Evolutionary conservation across 2,329 filamentous ascomycete species (phyloP).

Genomic region (Annulohypoxylon truncatum): DNA sequence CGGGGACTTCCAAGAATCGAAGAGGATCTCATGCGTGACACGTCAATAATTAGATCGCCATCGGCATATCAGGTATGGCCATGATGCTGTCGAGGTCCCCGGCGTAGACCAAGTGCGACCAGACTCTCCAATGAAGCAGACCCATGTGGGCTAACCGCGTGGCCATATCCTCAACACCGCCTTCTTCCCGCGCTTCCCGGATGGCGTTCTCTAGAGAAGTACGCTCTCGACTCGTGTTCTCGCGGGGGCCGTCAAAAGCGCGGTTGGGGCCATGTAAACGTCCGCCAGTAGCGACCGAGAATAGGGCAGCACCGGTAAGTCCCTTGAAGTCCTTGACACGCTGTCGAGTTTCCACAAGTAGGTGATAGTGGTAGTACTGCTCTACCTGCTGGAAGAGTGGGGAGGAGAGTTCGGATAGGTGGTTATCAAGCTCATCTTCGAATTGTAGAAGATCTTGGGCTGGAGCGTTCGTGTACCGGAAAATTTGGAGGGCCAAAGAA

Average conservation of each 20-base stretch:
- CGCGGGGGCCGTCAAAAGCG: constrained; percentile 49
- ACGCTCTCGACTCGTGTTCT: constrained; percentile 43
- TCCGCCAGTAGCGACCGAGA: constrained; percentile 66
- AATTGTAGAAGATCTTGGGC: constrained; percentile 60
- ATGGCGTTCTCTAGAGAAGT: constrained; percentile 48
- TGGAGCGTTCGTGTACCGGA: constrained; percentile 66
- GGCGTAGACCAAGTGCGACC: constrained; percentile 79
- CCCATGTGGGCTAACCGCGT: constrained; percentile 85
- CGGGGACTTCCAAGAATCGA: constrained; percentile 17
- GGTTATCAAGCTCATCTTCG: constrained; percentile 61
- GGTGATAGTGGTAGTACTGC: constrained; percentile 59
- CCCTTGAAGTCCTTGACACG: constrained; percentile 65
- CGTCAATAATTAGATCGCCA: constrained; percentile 41
- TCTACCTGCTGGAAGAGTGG: constrained; percentile 63
- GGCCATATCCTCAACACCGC: constrained; percentile 73
- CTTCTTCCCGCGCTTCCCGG: constrained; percentile 63
- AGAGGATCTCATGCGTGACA: constrained; percentile 13
- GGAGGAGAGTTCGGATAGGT: constrained; percentile 58
- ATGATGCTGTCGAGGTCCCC: constrained; percentile 49
- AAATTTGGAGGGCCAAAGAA: constrained; percentile 67
- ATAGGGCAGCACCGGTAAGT: constrained; percentile 65
- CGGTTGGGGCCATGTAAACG: constrained; percentile 56
- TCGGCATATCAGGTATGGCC: constrained; percentile 40
- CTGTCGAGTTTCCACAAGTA: constrained; percentile 61
- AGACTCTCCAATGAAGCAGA: constrained; percentile 90